Conservation (phyloP, 2,329 filamentous ascomycete genomes). For the Ophiognomonia clavigignenti-juglandacearum region DNA sequence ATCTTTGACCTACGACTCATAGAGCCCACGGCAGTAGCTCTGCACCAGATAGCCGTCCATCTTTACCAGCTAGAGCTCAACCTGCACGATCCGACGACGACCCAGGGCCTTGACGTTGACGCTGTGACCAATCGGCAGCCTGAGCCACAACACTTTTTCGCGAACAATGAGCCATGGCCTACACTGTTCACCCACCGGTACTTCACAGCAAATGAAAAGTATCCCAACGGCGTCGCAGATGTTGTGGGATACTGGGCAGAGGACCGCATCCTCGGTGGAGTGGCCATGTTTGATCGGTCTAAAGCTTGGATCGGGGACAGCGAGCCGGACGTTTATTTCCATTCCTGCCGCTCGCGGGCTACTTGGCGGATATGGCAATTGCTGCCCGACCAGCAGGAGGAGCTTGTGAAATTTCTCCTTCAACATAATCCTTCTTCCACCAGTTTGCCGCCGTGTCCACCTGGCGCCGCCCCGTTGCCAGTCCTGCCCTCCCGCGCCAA, state of each 20-base stretch:
- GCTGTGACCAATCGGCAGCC: slow-evolving; percentile 9
- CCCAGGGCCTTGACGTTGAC: slow-evolving; percentile 2
- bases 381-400: not conserved
- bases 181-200: slow-evolving; percentile 8
- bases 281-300: slow-evolving; percentile 16
- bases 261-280: slow-evolving; percentile 17
- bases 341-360: not conserved
- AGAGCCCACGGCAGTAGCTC: slow-evolving; percentile 14
- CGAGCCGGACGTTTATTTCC: slow-evolving; percentile 1
- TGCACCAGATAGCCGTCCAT: slow-evolving; percentile 14
- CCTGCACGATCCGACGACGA: slow-evolving; percentile 1
- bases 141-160: not conserved
- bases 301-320: not conserved
- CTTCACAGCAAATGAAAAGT: slow-evolving; percentile 12
- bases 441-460: not conserved
- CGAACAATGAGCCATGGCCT: not conserved
- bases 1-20: slow-evolving; percentile 13
- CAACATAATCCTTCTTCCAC: not conserved
- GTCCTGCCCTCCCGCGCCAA: slow-evolving; percentile 3
- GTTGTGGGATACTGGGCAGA: slow-evolving; percentile 20
- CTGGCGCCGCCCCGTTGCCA: slow-evolving; percentile 3
- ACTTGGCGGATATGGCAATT: slow-evolving; percentile 4
- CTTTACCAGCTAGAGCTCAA: slow-evolving; percentile 9
- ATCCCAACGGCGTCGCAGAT: slow-evolving; percentile 17
- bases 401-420: not conserved